A percentile compares a stretch with the other conserved stretches of the same genome.
Conservation (phyloP, 495 filamentous ascomycete species). For the Aspergillus conjunctus region DNA sequence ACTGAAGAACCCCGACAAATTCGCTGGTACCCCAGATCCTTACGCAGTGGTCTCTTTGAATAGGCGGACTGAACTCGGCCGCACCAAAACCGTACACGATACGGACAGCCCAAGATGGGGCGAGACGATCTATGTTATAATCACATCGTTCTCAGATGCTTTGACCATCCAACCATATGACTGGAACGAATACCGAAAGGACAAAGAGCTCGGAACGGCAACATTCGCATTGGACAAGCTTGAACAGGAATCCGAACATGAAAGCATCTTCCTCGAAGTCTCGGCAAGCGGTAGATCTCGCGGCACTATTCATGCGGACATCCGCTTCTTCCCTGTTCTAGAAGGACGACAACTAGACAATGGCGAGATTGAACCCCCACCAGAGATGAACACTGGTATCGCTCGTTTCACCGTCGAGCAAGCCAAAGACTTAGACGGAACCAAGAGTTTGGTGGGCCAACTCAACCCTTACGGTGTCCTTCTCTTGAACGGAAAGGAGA, state of each 20-base stretch:
- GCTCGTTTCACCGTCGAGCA: slow-evolving; percentile 89
- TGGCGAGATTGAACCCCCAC: slow-evolving; percentile 75
- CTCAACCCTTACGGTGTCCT: slow-evolving; percentile 89
- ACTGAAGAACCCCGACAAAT: slow-evolving; percentile 92
- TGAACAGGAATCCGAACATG: slow-evolving; percentile 71
- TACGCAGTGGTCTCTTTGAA: slow-evolving; percentile 90
- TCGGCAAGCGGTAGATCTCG: slow-evolving; percentile 80
- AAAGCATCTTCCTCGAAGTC: slow-evolving; percentile 83
- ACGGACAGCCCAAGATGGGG: slow-evolving; percentile 89
- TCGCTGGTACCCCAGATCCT: slow-evolving; percentile 90
- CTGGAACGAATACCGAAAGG: slow-evolving; percentile 94
- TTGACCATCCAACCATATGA: slow-evolving; percentile 84
- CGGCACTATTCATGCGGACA: slow-evolving; percentile 75
- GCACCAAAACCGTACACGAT: slow-evolving; percentile 86
- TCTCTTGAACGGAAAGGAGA: slow-evolving; percentile 84
- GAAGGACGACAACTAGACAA: slow-evolving; percentile 70
- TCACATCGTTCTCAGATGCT: slow-evolving; percentile 84
- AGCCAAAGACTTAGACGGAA: slow-evolving; percentile 91
- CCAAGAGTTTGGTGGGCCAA: slow-evolving; percentile 83
- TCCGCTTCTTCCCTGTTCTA: slow-evolving; percentile 94
- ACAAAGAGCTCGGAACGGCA: slow-evolving; percentile 88
- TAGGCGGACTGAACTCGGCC: slow-evolving; percentile 72
- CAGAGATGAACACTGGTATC: slow-evolving; percentile 91
- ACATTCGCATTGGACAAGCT: slow-evolving; percentile 83
- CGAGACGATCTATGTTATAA: slow-evolving; percentile 91